Percentiles rank a stretch among this genome's conserved stretches.
Conservation (phyloP, 2,329 filamentous ascomycete genomes). For the Penicillium vulpinum region DNA sequence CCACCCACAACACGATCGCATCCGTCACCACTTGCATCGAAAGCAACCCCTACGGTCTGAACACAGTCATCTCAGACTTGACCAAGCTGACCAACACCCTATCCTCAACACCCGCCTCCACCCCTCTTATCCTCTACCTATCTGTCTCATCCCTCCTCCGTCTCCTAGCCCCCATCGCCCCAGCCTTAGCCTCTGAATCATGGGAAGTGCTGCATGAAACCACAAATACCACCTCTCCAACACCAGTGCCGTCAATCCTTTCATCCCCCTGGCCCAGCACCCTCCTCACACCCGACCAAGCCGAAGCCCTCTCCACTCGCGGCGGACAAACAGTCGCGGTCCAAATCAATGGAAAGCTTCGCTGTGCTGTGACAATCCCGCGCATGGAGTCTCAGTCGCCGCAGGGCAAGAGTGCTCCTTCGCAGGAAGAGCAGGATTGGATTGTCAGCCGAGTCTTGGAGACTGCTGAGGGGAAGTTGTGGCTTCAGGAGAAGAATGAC, state of each 20-base stretch:
- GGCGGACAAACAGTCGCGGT: conserved; percentile 59
- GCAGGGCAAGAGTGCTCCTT: conserved; percentile 15
- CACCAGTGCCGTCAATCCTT: conserved; percentile 42
- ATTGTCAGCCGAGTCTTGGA: conserved; percentile 62
- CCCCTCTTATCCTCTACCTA: conserved; percentile 41
- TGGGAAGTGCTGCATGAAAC: conserved; percentile 61
- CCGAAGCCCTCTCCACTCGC: conserved; percentile 51
- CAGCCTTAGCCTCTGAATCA: conserved; percentile 77
- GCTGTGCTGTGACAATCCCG: conserved; percentile 66
- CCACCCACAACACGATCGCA: conserved; percentile 66
- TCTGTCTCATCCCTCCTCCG: conserved; percentile 62
- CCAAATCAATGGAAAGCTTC: conserved; percentile 77
- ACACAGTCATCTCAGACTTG: conserved; percentile 79
- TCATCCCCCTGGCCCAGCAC: conserved; percentile 58
- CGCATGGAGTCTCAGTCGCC: conserved; percentile 42
- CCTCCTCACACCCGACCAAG: conserved; percentile 40
- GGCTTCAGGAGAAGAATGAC: conserved; percentile 53
- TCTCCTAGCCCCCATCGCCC: conserved; percentile 76
- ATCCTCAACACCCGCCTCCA: conserved; percentile 46
- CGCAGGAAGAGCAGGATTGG: conserved; percentile 55
- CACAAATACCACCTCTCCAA: conserved; percentile 10
- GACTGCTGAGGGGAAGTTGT: conserved; percentile 60
- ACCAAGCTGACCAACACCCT: conserved; percentile 77
- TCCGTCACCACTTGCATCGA: conserved; percentile 69
- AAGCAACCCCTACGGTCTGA: conserved; percentile 71